Percentiles rank a stretch among this genome's conserved stretches.
These are phyloP conservation scores for Lactarius psammicola DNA, from an alignment of 768 basidiomycete species.

Conservation along the genomic window DNA sequence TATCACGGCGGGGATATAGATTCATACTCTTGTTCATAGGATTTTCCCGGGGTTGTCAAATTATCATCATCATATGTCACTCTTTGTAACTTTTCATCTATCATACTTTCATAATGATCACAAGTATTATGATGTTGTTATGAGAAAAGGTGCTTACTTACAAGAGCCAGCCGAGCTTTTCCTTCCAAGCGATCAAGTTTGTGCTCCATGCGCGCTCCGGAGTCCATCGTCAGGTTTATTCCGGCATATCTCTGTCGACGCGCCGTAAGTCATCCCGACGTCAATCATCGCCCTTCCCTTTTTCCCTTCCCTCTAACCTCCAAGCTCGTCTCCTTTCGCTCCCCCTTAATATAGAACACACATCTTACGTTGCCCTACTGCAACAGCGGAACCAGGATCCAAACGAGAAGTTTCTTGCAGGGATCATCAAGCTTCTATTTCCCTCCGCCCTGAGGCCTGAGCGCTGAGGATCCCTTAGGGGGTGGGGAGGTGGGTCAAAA, in stretches of 20 bases:
- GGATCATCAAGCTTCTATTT: slow-evolving; percentile 1
- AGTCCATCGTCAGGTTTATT: too few relatives aligned
- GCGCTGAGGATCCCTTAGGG: background rate
- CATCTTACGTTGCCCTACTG: background rate
- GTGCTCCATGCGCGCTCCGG: background rate
- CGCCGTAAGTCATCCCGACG: background rate
- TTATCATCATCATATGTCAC: background rate
- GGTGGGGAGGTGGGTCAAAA: background rate
- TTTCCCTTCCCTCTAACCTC: background rate
- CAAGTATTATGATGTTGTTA: background rate
- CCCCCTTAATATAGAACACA: background rate
- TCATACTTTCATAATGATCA: too few relatives aligned
- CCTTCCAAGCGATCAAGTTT: slow-evolving; percentile 19
- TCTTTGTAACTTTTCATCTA: background rate
- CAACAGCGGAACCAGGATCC: background rate
- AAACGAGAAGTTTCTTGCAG: background rate
- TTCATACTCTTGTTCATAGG: background rate
- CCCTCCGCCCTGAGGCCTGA: background rate
- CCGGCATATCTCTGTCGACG: too few relatives aligned
- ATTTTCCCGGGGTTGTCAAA: slow-evolving; percentile 8
- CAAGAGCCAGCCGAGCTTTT: background rate
- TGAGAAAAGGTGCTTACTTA: slow-evolving; percentile 11
- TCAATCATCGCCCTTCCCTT: too few relatives aligned
- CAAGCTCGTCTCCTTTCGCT: background rate
- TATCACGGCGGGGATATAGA: background rate